Percentiles rank a stretch among this genome's conserved stretches.
phyloP scores from a whole-genome alignment of 192 early-diverging fungal genomes.

The Backusella tuberculispora region DNA sequence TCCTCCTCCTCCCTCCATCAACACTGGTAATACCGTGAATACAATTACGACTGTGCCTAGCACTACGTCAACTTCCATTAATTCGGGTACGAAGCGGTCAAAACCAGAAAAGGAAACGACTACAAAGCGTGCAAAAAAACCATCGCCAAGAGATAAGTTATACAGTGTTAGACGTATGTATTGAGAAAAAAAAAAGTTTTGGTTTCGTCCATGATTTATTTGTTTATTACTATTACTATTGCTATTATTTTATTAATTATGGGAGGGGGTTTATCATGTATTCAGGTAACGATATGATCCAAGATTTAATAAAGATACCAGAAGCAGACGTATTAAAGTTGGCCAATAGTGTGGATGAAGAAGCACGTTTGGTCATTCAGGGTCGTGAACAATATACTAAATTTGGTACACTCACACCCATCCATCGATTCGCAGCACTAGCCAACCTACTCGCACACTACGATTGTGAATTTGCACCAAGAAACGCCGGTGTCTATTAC shows the following conservation, averaged over 20 bases:
- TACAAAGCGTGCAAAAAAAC: slow-evolving; percentile 23
- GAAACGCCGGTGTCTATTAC: slow-evolving; percentile 41
- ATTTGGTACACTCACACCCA: slow-evolving; percentile 21
- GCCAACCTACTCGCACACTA: slow-evolving; percentile 37
- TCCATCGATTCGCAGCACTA: slow-evolving; percentile 32
- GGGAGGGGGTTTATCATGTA: too few species aligned
- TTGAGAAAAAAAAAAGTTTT: neutral
- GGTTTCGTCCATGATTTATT: too few species aligned
- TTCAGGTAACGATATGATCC: slow-evolving; percentile 21
- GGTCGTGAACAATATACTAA: slow-evolving; percentile 26
- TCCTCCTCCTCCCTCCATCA: neutral
- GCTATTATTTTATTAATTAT: too few species aligned
- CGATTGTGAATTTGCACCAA: slow-evolving; percentile 42
- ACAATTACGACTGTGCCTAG: too few species aligned
- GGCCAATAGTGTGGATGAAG: slow-evolving; percentile 22
- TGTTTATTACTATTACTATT: too few species aligned
- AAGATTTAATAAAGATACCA: slow-evolving; percentile 30
- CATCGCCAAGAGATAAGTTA: slow-evolving; percentile 26
- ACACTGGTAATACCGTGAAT: neutral
- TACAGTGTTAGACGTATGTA: slow-evolving; percentile 28
- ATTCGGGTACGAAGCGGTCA: neutral
- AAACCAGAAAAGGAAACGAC: neutral
- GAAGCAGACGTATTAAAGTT: slow-evolving; percentile 26
- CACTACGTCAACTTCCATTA: neutral
- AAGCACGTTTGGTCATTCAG: slow-evolving; percentile 22